Evolutionary conservation across 768 basidiomycete genomes (phyloP), one percentile per base, ranked within the genome.

Genomic region (Coprinopsis sp.): DNA sequence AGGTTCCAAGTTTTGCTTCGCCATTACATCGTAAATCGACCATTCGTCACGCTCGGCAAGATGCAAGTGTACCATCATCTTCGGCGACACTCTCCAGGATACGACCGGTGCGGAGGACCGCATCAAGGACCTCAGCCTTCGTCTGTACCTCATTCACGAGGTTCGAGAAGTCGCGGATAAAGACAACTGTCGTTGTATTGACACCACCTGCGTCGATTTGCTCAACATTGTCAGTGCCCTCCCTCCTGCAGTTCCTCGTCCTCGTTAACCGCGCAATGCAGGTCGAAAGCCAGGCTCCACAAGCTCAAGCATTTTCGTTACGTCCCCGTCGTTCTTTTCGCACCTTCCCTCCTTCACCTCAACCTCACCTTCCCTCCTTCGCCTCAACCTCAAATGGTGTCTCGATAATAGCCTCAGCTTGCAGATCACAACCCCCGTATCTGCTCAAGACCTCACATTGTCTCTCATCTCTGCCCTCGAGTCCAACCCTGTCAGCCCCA

Each of bases 1-100:
- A 56, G 96, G 96, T 22, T 89, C 84, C 70, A 85, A 84, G 65
- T 95, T 97, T 79, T 95, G 88, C 80, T 98, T 98, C 74, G 94
- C 92, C 22, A 91, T 94, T 68, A 84, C 84, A 4, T 91, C 86
- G 21, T 86, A 87, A 66, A 84, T 91, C 57, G 83, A 81, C 54
- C 79, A 81, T 46, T 78, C 80, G 55, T 69, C 49, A 86, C 82
- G 21, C 69, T 86, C 23, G 62, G 72, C 36, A 91, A 91, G 73
- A 91, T 94, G 79, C 74, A 80, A 89, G 53, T 81, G 94, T 37
- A 85, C 86, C 25, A 91, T 99, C 47, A 74, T 99, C 47, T 93
- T 92, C 60, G 82, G 96, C 51, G 93, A 98, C 64, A 93, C 91
- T 3, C 65, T 91, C 1, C 64, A 72, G 29, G 91, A 94, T 59